phyloP scores from a whole-genome alignment of 2,329 filamentous ascomycete genomes.

The Monilinia fructicola region DNA sequence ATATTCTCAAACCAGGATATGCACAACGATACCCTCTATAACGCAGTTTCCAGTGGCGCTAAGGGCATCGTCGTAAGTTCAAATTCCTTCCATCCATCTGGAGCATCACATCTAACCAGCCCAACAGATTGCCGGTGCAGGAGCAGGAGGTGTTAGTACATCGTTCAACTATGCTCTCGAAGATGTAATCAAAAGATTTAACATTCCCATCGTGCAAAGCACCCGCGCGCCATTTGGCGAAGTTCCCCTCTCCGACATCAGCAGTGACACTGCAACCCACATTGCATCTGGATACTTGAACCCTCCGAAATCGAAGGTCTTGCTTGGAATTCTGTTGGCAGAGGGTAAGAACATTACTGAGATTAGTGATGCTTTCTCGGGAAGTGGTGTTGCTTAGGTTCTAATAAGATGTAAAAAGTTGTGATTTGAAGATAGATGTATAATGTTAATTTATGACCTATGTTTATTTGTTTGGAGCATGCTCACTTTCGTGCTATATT shows the following conservation, averaged over 20 bases:
- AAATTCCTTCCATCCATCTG: too few species aligned
- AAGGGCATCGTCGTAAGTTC: slow-evolving; percentile 49
- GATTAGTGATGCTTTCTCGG: slow-evolving; percentile 28
- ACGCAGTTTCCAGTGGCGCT: slow-evolving; percentile 51
- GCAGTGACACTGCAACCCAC: slow-evolving; percentile 32
- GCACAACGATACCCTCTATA: slow-evolving; percentile 48
- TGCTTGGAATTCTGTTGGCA: slow-evolving; percentile 43
- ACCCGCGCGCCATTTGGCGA: slow-evolving; percentile 51
- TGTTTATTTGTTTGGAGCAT: background rate
- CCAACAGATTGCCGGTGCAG: slow-evolving; percentile 50
- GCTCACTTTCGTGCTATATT: background rate
- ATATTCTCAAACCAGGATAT: slow-evolving; percentile 57
- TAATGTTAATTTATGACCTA: background rate
- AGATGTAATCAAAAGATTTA: slow-evolving; percentile 47
- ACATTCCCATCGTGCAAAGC: slow-evolving; percentile 52
- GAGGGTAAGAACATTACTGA: slow-evolving; percentile 31
- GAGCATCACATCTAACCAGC: background rate
- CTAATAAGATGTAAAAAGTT: rapidly evolving
- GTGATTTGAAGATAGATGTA: background rate
- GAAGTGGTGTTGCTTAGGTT: slow-evolving; percentile 11
- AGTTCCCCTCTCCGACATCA: slow-evolving; percentile 27
- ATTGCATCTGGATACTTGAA: slow-evolving; percentile 55
- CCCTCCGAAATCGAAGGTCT: slow-evolving; percentile 54
- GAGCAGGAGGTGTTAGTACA: slow-evolving; percentile 51
- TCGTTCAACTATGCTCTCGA: slow-evolving; percentile 45